A percentile compares a stretch with the other conserved stretches of the same genome.
These are phyloP conservation scores for Wickerhamomyces rabaulensis DNA, from an alignment of 805 yeast species.

Conservation along the genomic window DNA sequence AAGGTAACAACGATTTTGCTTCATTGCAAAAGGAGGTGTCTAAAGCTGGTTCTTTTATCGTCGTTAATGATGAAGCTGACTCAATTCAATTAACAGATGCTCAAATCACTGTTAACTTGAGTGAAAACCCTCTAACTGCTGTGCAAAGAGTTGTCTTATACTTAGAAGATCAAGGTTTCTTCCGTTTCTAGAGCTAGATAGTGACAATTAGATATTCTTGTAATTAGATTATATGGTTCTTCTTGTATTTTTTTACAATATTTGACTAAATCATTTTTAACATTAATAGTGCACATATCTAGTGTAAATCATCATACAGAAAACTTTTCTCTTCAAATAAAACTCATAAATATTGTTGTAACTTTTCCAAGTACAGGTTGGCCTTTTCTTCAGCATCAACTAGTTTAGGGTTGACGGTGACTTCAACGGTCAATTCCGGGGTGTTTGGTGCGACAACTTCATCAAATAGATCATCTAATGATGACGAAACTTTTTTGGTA, in stretches of 20 bases:
- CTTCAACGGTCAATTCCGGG: conserved; percentile 29
- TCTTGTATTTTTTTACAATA: background rate
- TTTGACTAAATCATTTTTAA: background rate
- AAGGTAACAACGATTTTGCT: conserved; percentile 6
- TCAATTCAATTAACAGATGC: conserved; percentile 39
- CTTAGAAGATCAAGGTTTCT: conserved; percentile 81
- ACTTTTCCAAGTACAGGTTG: conserved; percentile 17
- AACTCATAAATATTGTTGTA: conserved; percentile 17
- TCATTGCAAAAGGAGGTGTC: conserved; percentile 29
- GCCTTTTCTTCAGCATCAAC: conserved; percentile 45
- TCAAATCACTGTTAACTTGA: conserved; percentile 51
- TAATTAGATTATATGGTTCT: background rate
- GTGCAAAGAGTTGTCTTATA: conserved; percentile 68
- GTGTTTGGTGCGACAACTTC: conserved; percentile 13
- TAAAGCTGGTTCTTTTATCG: conserved; percentile 42
- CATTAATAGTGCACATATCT: background rate
- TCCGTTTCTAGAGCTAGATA: conserved; percentile 41
- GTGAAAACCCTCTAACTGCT: conserved; percentile 58
- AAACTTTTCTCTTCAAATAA: background rate
- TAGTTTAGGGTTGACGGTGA: conserved; percentile 32
- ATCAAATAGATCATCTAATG: conserved; percentile 22
- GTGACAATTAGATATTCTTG: background rate
- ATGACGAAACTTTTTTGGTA: conserved; percentile 9
- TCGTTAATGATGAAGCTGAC: conserved; percentile 35
- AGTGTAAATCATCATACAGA: background rate